Base-by-base conservation (phyloP, 768 basidiomycete species). In the Holtermannia corniformis region DNA sequence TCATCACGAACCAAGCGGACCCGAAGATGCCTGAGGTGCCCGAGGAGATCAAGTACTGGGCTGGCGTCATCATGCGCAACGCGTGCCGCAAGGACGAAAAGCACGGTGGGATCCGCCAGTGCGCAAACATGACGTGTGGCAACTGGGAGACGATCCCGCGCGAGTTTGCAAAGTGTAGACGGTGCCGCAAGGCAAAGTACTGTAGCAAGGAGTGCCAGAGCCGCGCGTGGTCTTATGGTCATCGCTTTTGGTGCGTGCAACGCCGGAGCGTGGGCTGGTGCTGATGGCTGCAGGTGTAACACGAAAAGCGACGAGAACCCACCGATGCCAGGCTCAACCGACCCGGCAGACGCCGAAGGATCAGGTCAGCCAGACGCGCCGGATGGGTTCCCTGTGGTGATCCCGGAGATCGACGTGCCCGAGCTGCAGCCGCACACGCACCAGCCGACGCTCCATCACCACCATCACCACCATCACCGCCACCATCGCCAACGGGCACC, bases 41-140 rank as follows among this genome's bases (percentile, higher is more conserved):
- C 0, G 76, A 79, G 10, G 93, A 97, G 70, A 93, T 99, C 21
- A 89, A 95, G 72, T 95, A 96, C 64, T 97, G 95, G 95, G 95
- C 93, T 0, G 90, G 91, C 2, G 93, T 96, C n/a, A 95, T 97
- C 65, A 99, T 97, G 95, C 80, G 95, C 49, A 99, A 99, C 71
- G 95, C 95, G 12, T 99, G 95, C 74, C 77, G 93, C 68, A 97
- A 99, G 76, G 95, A 97, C 62, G 93, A 97, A 58, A 82, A 78
- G 46, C 76, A 84, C 28, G 91, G 91, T 49, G 95, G 95, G 11
- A 91, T 96, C 57, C 75, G 95, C 51, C 95, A 97, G 72, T 99
- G 95, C 76, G 95, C 95, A 0, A 95, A 95, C 68, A 96, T 97
- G 92, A 79, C 86, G 44, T 97, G 95, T 63, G 95, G 93, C 0